Evolutionary conservation across 2,329 filamentous ascomycete genomes (phyloP), one percentile per base, ranked within the genome.

Genomic region (Aspergillus latus): DNA sequence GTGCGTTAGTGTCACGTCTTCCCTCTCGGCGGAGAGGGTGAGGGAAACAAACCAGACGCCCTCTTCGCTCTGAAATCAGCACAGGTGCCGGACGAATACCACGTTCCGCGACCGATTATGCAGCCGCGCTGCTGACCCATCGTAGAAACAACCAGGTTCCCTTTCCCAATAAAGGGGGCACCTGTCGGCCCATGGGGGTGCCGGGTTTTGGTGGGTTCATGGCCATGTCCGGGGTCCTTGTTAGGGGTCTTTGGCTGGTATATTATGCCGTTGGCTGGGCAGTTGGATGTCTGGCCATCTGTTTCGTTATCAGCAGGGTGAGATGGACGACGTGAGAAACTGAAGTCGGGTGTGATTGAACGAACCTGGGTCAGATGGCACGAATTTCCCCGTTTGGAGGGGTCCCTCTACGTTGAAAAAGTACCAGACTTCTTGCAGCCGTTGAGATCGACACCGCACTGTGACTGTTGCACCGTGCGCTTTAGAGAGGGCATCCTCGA

Each of bases 51-150:
- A 74, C 72, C 71, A 40, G 68, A 64, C 2, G 59, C 45, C 43
- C 66, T 67, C 44, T 67, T 63, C 1, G 62, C 52, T 26, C 59
- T 64, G 60, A 74, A 88, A 0, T 82, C 87, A 0, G 87, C 88
- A 66, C 87, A 89, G 0, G 86, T 87, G 2, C 87, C 86, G 1
- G 78, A 80, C 0, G 80, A 79, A 66, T 87, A 90, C 88, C 87
- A 90, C 0, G 81, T 83, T 0, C 88, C 88, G 8, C 73, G 77
- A 54, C 81, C 81, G 66, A 89, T 90, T 56, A 90, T 78, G 63
- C 86, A 90, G n/a, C 88, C 87, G 6, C 70, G 64, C 40, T 59
- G 60, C 37, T 69, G 67, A 45, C 70, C 68, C 29, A 63, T 54
- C 0, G 64, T 71, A 10, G 66, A 68, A 2, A 87, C 84, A 52